Evolutionary conservation across 2,329 filamentous ascomycete species (phyloP), one percentile per base, ranked within the genome.

Genomic region (Cladophialophora psammophila): DNA sequence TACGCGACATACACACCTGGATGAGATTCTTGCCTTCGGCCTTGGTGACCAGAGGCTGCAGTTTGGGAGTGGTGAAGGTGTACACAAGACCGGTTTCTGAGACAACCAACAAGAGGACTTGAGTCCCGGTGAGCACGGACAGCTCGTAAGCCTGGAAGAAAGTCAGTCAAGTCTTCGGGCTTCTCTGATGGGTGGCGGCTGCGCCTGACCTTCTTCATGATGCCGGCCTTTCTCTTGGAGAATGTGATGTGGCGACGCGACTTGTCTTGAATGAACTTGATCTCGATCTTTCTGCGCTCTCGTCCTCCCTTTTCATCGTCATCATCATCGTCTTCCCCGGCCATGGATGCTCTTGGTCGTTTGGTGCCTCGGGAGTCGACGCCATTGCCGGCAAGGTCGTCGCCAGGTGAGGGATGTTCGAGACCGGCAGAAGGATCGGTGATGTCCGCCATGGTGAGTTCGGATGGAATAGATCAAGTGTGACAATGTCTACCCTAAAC

Each of bases 211-310:
- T 98, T 98, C 87, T 99, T 98, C 95, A 99, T 98, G 82, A 99
- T 98, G 75, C 95, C 95, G 64, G 95, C 95, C 86, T 99, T 99
- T 80, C 95, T 93, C 89, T 99, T 99, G 75, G 94, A 98, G 81
- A 99, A 98, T 76, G 95, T 98, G 80, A 98, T 99, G 85, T 99
- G 95, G 71, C 95, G 91, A 83, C 95, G 93, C 83, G 94, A 98
- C 86, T 99, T 99, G 84, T 99, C 95, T 82, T 94, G 94, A 81
- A 99, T 99, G 84, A 99, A 99, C 87, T 99, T 99, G 85, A 99
- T 99, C 83, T 99, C 95, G 77, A 99, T 99, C 91, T 99, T 99
- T 84, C 95, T 90, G 79, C 95, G 91, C 87, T 98, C 95, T 81
- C 95, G 94, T 78, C 93, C 93, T 71, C 93, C 93, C 88, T 98